phyloP scores from a whole-genome alignment of 169 alveolate species.

The Plasmodium falciparum region DNA sequence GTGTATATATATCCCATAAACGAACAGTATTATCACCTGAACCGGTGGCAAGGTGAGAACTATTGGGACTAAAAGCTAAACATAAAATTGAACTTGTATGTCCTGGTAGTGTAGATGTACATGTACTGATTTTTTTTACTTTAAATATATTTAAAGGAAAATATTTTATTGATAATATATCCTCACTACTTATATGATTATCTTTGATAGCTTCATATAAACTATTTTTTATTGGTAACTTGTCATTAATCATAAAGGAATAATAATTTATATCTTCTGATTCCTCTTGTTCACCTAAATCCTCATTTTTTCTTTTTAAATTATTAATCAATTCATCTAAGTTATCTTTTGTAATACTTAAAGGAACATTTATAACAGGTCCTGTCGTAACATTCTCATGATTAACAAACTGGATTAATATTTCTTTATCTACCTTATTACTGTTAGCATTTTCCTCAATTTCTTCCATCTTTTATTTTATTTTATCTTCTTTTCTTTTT shows the following conservation, averaged over 20 bases:
- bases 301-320: constrained; percentile 76
- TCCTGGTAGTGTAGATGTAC: constrained; percentile 93
- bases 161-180: constrained; percentile 85
- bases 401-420: constrained; percentile 71
- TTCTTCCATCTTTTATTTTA: constrained; percentile 21
- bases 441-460: neutral
- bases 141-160: constrained; percentile 88
- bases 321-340: constrained; percentile 81
- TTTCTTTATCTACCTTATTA: constrained; percentile 20
- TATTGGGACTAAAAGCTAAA: constrained; percentile 93
- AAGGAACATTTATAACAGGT: constrained; percentile 70
- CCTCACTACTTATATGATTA: constrained; percentile 85
- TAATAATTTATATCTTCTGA: constrained; percentile 76
- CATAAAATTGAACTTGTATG: constrained; percentile 93
- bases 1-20: constrained; percentile 95
- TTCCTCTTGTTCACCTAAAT: constrained; percentile 65
- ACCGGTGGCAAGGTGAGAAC: constrained; percentile 93
- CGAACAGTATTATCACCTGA: constrained; percentile 96
- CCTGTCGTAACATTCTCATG: constrained; percentile 70
- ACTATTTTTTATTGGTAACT: constrained; percentile 80
- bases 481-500: neutral
- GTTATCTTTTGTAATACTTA: constrained; percentile 82
- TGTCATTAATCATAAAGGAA: constrained; percentile 83
- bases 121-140: constrained; percentile 92
- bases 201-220: constrained; percentile 80